Conservation (phyloP, 352 stramenopile species). For the Globisporangium splendens region DNA sequence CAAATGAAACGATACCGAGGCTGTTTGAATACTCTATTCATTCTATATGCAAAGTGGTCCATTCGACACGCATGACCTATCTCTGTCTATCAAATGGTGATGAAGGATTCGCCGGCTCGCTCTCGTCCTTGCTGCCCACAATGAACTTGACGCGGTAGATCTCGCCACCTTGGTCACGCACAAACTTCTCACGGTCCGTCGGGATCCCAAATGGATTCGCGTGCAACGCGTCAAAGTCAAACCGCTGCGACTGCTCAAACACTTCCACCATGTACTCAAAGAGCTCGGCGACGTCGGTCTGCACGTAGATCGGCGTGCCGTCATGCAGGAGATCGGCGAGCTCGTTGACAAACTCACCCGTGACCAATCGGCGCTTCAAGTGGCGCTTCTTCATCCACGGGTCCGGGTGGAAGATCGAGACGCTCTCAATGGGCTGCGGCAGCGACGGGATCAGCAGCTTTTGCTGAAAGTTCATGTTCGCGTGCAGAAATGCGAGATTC, state of each 20-base stretch:
- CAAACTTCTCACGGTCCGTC: slow-evolving; percentile 74
- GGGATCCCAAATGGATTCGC: slow-evolving; percentile 62
- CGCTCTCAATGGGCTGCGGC: slow-evolving; percentile 47
- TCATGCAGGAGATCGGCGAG: slow-evolving; percentile 49
- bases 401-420: slow-evolving; percentile 88
- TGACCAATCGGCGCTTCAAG: slow-evolving; percentile 79
- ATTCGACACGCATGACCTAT: neutral
- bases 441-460: slow-evolving; percentile 52
- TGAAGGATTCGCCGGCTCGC: neutral
- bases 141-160: slow-evolving; percentile 67
- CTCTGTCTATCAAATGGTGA: neutral
- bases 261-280: slow-evolving; percentile 84
- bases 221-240: slow-evolving; percentile 31
- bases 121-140: slow-evolving; percentile 12
- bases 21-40: too few species aligned
- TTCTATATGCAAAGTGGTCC: too few species aligned
- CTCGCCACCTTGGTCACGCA: slow-evolving; percentile 56
- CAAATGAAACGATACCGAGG: too few species aligned
- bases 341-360: slow-evolving; percentile 53
- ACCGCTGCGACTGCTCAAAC: slow-evolving; percentile 52
- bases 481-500: slow-evolving; percentile 77
- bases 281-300: slow-evolving; percentile 81
- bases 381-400: slow-evolving; percentile 90
- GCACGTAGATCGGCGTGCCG: slow-evolving; percentile 69
- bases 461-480: slow-evolving; percentile 86